Evolutionary conservation across 495 filamentous ascomycete genomes (phyloP).

Genomic region (Hyaloscypha bicolor): DNA sequence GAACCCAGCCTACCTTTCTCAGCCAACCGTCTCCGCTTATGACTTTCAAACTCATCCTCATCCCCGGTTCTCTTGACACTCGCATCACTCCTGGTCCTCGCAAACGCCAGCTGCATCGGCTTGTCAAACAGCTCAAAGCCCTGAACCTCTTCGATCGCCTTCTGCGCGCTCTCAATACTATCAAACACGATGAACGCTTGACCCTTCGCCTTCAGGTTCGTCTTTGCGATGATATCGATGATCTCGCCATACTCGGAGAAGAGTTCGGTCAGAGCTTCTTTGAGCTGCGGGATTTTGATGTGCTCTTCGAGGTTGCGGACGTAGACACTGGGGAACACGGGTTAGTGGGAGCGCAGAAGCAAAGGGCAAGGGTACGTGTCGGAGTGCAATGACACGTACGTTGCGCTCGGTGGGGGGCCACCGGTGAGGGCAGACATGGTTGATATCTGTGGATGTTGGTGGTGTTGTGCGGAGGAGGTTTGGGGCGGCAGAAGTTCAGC

Average conservation of each 20-base stretch:
- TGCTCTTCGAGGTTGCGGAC: constrained; percentile 93
- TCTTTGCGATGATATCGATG: constrained; percentile 91
- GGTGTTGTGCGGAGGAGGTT: constrained; percentile 8
- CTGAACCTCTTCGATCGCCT: constrained; percentile 86
- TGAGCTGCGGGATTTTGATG: constrained; percentile 80
- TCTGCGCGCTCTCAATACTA: constrained; percentile 68
- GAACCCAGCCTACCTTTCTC: constrained; percentile 73
- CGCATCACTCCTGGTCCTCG: constrained; percentile 84
- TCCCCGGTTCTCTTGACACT: constrained; percentile 74
- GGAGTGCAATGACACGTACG: constrained; percentile 70
- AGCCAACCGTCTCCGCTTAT: constrained; percentile 82
- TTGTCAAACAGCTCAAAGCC: constrained; percentile 95
- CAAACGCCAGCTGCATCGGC: constrained; percentile 85
- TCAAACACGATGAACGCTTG: constrained; percentile 98
- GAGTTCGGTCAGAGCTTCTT: constrained; percentile 70
- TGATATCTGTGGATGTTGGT: background rate
- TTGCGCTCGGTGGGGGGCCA: constrained; percentile 43
- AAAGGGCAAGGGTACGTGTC: constrained; percentile 45
- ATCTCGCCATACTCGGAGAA: constrained; percentile 92
- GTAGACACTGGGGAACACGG: constrained; percentile 52
- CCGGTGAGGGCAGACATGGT: constrained; percentile 15
- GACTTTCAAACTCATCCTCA: constrained; percentile 80
- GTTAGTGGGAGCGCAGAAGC: constrained; percentile 30
- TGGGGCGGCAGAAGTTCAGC: constrained; percentile 6
- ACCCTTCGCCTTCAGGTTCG: constrained; percentile 87